Evolutionary conservation across 2,329 filamentous ascomycete species (phyloP).

Genomic region (Nemania sp.): DNA sequence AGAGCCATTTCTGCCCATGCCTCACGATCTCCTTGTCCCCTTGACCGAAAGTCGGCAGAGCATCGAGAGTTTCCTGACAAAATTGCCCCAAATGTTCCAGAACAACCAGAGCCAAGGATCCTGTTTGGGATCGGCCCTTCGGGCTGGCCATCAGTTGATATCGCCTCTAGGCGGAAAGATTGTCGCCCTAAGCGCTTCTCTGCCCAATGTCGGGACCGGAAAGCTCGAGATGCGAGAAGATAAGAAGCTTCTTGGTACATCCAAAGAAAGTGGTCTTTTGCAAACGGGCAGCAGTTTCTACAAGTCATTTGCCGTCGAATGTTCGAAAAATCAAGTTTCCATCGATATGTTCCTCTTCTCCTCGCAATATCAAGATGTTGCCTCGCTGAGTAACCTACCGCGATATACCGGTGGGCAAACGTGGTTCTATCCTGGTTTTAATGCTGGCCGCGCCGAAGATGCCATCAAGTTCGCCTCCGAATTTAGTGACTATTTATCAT

Average conservation of each 20-base stretch:
- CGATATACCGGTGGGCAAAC: conserved; percentile 97
- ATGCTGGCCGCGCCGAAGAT: conserved; percentile 88
- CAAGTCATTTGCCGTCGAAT: conserved; percentile 98
- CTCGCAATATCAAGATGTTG: conserved; percentile 95
- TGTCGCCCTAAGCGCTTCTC: conserved; percentile 82
- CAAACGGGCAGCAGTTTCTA: conserved; percentile 97
- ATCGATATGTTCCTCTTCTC: conserved; percentile 99
- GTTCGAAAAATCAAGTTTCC: conserved; percentile 97
- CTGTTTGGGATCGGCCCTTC: conserved; percentile 92
- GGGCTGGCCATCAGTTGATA: conserved; percentile 94
- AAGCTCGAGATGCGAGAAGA: conserved; percentile 94
- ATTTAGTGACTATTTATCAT: conserved; percentile 94
- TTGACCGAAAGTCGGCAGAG: conserved; percentile 86
- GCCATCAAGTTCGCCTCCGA: conserved; percentile 97
- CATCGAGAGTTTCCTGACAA: conserved; percentile 87
- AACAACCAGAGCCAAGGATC: conserved; percentile 87
- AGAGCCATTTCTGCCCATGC: conserved; percentile 94
- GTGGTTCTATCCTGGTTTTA: conserved; percentile 98
- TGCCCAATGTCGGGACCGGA: conserved; percentile 88
- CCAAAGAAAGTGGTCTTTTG: conserved; percentile 83
- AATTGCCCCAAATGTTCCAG: conserved; percentile 95
- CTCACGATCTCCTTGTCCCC: conserved; percentile 86
- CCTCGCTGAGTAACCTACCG: conserved; percentile 91
- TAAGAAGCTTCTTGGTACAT: conserved; percentile 92
- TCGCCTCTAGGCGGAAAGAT: conserved; percentile 94